Evolutionary conservation across 441 rosid genomes (phyloP), one percentile per base, ranked within the genome.

Genomic region (Dalechampia spathulata): DNA sequence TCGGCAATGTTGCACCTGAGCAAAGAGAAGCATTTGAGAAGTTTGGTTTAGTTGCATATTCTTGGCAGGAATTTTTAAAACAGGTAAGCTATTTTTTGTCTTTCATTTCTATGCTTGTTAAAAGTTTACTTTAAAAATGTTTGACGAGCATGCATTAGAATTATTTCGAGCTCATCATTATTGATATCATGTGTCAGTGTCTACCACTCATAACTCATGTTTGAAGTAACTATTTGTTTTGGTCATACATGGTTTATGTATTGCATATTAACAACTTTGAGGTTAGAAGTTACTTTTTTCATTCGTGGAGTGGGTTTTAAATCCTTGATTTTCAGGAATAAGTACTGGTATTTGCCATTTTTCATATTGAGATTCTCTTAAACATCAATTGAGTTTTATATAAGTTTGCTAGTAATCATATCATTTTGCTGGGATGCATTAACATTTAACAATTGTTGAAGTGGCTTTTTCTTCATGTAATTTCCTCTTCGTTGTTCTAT

Each of bases 51-150:
- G 67, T 63, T 26, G 70, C 75, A 41, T 83, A 85, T 76, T 52
- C 90, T 46, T 93, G 99, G 99, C 91, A 85, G 34, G 95, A 90
- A 17, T 90, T 93, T 70, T 67, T 87, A 73, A 66, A 70, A 52
- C 67, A 87, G 83, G 99, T 87, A 72, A 2, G 70, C 32, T 42
- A 23, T 25, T 30, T 40, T 20, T 42, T 43, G 6, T 23, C 19
- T 2, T 15, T 30, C 4, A 30, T 30, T 30, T 30, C 8, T 4
- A 3, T 3, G 8, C 34, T 30, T 30, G 5, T 30, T n/a, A n/a
- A n/a, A n/a, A n/a, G n/a, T n/a, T n/a, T n/a, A n/a, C n/a, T n/a
- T n/a, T n/a, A n/a, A n/a, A n/a, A n/a, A n/a, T n/a, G n/a, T n/a
- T n/a, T n/a, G n/a, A n/a, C n/a, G n/a, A n/a, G n/a, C n/a, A n/a